Base-by-base conservation (phyloP, 768 basidiomycete genomes). In the Russula dissimulans region DNA sequence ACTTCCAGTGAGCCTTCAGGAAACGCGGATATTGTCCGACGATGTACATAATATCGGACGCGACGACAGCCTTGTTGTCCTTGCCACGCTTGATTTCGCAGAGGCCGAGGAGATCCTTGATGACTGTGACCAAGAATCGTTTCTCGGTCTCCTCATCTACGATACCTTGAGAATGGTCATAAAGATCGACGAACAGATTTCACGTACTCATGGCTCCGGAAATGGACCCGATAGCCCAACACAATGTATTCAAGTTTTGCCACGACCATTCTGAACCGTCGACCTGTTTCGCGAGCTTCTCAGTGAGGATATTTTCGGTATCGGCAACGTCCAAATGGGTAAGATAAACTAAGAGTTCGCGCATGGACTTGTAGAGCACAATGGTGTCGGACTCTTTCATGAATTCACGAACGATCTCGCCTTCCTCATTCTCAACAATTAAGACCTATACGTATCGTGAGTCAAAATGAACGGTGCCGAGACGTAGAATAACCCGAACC, bases 1-100 rank as follows among this genome's bases (percentile, higher is more conserved):
- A 99, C 76, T 98, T 99, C 97, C 97, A 99, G 72, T 99, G 97
- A 17, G 97, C 97, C 73, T 97, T 98, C 69, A 99, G 84, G 84
- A 98, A 99, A 39, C 97, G 86, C 47, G 97, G 97, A 70, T 99
- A 99, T 75, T 99, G 97, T 52, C 97, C 97, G 64, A 99, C 97
- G 69, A 97, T 99, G 72, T 99, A 99, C 91, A 93, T 93, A 71
- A 93, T 93, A 68, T 93, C 88, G 31, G 91, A 92, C 8, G 91
- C 91, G 66, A 98, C 95, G 64, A 98, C 94, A 4, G 97, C 97
- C 72, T 99, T 99, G 82, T 99, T 98, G 76, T 98, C 97, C 74
- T 99, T 98, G 42, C 97, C 97, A 53, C 95, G 88, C 75, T 98
- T 98, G 74, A 97, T 94, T 76, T 99, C 97, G 70, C 91, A 94